These are phyloP conservation scores for Microcos paniculata DNA, from an alignment of 345 rosid genomes.

Conservation along the genomic window DNA sequence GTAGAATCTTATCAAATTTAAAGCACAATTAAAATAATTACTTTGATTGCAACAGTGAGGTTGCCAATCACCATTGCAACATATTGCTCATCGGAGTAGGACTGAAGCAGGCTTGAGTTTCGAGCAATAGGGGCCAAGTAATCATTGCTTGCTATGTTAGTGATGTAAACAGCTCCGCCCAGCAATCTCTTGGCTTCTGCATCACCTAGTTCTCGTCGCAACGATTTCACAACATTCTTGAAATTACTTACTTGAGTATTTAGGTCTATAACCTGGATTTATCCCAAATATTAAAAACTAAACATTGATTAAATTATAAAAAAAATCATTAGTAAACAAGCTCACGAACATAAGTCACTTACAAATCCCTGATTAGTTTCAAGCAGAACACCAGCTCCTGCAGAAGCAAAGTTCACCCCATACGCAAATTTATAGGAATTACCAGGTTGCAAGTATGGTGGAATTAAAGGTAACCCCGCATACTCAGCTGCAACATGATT, in stretches of 20 bases:
- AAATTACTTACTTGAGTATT: constrained; percentile 22
- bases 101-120: background rate
- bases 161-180: constrained; percentile 23
- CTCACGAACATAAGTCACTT: background rate
- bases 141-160: constrained; percentile 24
- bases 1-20: background rate
- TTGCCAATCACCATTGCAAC: constrained; percentile 14
- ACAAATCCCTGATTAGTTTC: constrained; percentile 38
- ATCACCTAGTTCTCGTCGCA: constrained; percentile 24
- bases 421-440: constrained; percentile 11
- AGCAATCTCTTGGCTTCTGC: constrained; percentile 17
- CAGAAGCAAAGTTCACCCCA: constrained; percentile 51
- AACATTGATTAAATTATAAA: background rate
- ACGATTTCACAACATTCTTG: constrained; percentile 15
- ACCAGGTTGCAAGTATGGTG: constrained; percentile 34
- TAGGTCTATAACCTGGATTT: constrained; percentile 38
- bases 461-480: constrained; percentile 28
- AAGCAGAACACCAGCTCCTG: constrained; percentile 45
- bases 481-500: constrained; percentile 25
- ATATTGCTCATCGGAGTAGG: background rate
- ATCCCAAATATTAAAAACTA: too few relatives aligned
- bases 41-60: constrained; percentile 8
- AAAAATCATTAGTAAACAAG: background rate
- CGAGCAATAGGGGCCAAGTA: background rate
- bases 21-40: background rate